These are phyloP conservation scores for Prunus yedoensis DNA, from an alignment of 331 rosid genomes.

Conservation along the genomic window DNA sequence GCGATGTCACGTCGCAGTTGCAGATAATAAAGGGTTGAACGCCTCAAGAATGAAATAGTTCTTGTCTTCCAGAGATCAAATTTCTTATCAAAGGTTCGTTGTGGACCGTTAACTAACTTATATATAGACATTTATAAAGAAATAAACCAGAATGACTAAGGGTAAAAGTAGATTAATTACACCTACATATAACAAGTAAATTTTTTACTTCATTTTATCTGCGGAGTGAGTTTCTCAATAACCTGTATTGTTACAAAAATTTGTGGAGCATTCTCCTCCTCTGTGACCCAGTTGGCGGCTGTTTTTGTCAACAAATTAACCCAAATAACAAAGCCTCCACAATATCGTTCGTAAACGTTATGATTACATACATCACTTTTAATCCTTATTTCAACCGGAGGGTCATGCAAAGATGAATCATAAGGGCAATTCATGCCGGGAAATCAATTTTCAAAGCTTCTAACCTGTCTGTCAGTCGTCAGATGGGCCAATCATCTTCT, in stretches of 20 bases:
- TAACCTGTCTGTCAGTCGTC: constrained; percentile 18
- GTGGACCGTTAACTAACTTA: too few relatives aligned
- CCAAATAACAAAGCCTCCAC: constrained; percentile 26
- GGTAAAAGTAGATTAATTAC: too few relatives aligned
- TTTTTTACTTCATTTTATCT: constrained; percentile 8
- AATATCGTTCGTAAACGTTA: constrained; percentile 32
- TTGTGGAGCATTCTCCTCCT: constrained; percentile 36
- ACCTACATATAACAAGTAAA: background rate
- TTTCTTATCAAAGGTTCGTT: too few relatives aligned
- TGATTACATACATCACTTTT: constrained; percentile 18
- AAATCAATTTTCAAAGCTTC: constrained; percentile 22
- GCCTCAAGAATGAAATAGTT: too few relatives aligned
- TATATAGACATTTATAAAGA: too few relatives aligned
- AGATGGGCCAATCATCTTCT: constrained; percentile 92
- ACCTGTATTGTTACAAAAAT: constrained; percentile 23
- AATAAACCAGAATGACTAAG: too few relatives aligned
- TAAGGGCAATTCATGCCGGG: constrained; percentile 17
- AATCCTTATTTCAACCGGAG: constrained; percentile 24
- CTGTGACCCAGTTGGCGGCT: background rate
- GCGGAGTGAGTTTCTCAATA: constrained; percentile 15
- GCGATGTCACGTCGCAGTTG: background rate
- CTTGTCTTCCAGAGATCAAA: too few relatives aligned
- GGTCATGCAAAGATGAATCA: constrained; percentile 17
- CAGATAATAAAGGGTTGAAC: too few relatives aligned
- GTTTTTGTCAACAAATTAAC: background rate